Percentiles rank a stretch among this genome's conserved stretches.
These are phyloP conservation scores for Dioscorea dumetorum DNA, from an alignment of 106 monocot genomes.

Conservation along the genomic window DNA sequence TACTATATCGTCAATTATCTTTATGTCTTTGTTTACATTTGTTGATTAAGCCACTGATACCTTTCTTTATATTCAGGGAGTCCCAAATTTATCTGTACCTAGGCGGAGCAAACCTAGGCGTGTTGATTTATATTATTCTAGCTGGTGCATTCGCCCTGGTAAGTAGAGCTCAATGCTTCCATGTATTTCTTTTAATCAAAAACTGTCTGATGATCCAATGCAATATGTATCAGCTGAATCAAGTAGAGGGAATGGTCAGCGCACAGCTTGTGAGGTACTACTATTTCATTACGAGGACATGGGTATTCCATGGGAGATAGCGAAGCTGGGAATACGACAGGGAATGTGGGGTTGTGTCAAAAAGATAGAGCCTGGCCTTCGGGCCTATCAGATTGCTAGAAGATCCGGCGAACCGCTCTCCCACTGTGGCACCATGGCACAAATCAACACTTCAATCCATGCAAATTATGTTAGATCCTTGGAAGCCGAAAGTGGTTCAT, in stretches of 20 bases:
- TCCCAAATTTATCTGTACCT: slow-evolving; percentile 50
- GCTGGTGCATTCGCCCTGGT: slow-evolving; percentile 95
- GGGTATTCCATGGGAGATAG: slow-evolving; percentile 94
- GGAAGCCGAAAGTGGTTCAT: slow-evolving; percentile 13
- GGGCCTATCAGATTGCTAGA: slow-evolving; percentile 58
- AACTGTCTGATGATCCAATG: not conserved
- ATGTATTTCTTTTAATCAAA: not conserved
- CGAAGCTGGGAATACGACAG: slow-evolving; percentile 78
- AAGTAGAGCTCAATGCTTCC: not conserved
- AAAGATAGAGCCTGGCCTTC: slow-evolving; percentile 78
- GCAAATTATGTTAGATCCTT: slow-evolving; percentile 31
- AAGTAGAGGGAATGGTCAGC: slow-evolving; percentile 51
- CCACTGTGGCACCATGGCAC: slow-evolving; percentile 36
- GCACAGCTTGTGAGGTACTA: slow-evolving; percentile 81
- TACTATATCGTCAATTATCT: too few species aligned
- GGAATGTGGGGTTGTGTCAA: slow-evolving; percentile 94
- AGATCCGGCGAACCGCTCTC: slow-evolving; percentile 37
- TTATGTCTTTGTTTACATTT: too few species aligned
- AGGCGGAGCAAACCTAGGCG: slow-evolving; percentile 74
- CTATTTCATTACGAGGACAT: slow-evolving; percentile 95
- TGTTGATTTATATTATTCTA: slow-evolving; percentile 87
- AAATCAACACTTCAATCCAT: slow-evolving; percentile 43
- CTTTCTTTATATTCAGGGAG: slow-evolving; percentile 37
- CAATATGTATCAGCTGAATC: slow-evolving; percentile 50
- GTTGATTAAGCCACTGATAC: too few species aligned